Base-by-base conservation (phyloP, 176 grass and related monocot species). In the Hordeum vulgare region DNA sequence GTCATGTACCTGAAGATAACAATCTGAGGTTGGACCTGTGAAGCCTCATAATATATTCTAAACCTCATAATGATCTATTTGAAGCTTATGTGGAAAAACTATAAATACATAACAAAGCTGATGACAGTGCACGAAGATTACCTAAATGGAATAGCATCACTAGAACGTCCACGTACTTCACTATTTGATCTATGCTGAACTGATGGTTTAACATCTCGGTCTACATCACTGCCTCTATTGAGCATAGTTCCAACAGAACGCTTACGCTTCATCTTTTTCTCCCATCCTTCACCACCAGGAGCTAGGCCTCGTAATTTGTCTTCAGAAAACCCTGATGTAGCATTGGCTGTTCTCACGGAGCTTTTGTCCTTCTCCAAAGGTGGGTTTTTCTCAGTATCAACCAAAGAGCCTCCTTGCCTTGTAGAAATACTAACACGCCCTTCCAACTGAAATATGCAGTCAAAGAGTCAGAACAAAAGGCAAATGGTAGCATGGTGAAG, bases 231-330 rank as follows among this genome's bases (percentile, higher is more conserved):
- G 62, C 59, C 68, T 80, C 93, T 89, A 83, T 84, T 92, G 70
- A 88, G 78, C 88, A 93, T 88, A 69, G 88, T 90, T n/a, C 93
- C 90, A 74, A 92, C 85, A 85, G 90, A 95, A 49, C 90, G 89
- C 74, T 81, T 92, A 9, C 93, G 78, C 86, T 90, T 92, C 81
- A 91, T 18, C 65, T 90, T 95, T 21, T 92, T 95, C 90, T 90
- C 93, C 93, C 87, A 92, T 34, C 81, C 93, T 23, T 95, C 93
- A 74, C 90, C 69, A 1, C 85, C 90, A 60, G 93, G 87, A 81
- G 93, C 66, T 36, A 95, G 81, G 42, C 66, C 87, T 68, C 82
- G 81, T 33, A 89, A 74, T 84, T 95, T 95, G 21, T 95, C 93
- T 66, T 95, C 90, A 61, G 80, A 84, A 74, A 79, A 66, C 74